Evolutionary conservation across 106 monocot species (phyloP), one percentile per base, ranked within the genome.

Genomic region (Xerophyta viscosa): DNA sequence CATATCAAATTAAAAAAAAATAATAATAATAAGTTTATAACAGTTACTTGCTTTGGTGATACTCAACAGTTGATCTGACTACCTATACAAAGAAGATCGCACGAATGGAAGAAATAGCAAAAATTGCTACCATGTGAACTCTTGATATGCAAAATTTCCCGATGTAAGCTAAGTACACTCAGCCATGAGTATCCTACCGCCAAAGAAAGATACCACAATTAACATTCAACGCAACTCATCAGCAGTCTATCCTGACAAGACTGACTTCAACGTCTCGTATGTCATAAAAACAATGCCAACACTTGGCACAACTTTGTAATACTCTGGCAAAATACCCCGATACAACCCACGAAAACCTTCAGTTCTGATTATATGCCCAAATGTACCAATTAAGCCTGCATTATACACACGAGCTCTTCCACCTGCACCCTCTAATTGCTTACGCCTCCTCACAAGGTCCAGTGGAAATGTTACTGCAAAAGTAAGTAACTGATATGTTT

Each of bases 271-370:
- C 8, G 52, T 47, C 64, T 92, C 91, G 24, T 82, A 92, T 3
- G 91, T 86, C 86, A 86, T 82, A 72, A 92, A 92, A 54, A 82
- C 79, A 41, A 92, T 79, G 31, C 91, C 82, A 11, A 92, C 76
- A 36, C 91, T 75, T 0, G 91, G 91, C 14, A 86, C 78, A 27
- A 92, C 91, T 66, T 92, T 92, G 53, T 61, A 82, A 73, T 82
- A 92, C 69, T 92, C 91, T 0, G 86, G 86, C 60, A 92, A 66
- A 14, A 92, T 86, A n/a, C 86, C 91, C 56, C 91, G 57, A 51
- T 92, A 92, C 29, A 92, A 46, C 30, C 91, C 91, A 24, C 82
- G 62, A 37, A 79, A 48, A 3, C 91, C 86, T 62, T 92, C 91
- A 0, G 58, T 59, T 11, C 60, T 54, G 21, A 92, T 48, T 29